Evolutionary conservation across 495 filamentous ascomycete genomes (phyloP).

Genomic region (Penicillium cosmopolitanum): DNA sequence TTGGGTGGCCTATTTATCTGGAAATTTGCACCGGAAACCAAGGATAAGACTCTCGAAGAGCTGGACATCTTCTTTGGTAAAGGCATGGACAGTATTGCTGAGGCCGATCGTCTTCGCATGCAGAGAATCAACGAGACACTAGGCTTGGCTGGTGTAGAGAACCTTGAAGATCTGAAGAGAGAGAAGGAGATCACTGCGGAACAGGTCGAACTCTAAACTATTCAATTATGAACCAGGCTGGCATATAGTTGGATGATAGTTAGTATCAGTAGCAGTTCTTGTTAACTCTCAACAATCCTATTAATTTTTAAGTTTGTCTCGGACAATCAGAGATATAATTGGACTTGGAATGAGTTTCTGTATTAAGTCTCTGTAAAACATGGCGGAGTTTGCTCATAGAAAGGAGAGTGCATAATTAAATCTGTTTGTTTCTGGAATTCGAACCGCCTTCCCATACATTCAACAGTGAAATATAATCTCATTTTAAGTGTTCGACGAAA

Average conservation of each 20-base stretch:
- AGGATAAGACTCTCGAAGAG: constrained; percentile 60
- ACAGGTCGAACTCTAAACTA: constrained; percentile 9
- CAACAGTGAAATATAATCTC: neutral
- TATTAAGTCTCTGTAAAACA: neutral
- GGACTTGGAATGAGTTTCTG: neutral
- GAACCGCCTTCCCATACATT: constrained; percentile 7
- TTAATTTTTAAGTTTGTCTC: no score
- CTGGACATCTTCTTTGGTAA: constrained; percentile 44
- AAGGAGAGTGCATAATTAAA: neutral
- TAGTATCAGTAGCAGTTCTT: neutral
- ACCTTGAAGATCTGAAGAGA: constrained; percentile 32
- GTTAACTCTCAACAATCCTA: no score
- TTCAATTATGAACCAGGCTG: neutral
- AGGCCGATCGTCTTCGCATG: constrained; percentile 33
- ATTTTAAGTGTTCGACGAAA: neutral
- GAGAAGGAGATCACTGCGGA: constrained; percentile 11
- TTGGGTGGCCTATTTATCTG: constrained; percentile 52
- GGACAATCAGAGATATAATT: no score
- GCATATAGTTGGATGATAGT: neutral
- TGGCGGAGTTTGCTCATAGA: constrained; percentile 6
- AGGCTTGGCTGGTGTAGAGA: constrained; percentile 26
- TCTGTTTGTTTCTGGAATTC: neutral
- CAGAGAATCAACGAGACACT: constrained; percentile 31
- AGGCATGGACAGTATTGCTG: constrained; percentile 32
- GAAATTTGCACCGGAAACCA: constrained; percentile 59